Percentiles rank a stretch among this genome's conserved stretches.
phyloP scores from a whole-genome alignment of 1,284 basidiomycete species.

The Vanrija humicola region DNA sequence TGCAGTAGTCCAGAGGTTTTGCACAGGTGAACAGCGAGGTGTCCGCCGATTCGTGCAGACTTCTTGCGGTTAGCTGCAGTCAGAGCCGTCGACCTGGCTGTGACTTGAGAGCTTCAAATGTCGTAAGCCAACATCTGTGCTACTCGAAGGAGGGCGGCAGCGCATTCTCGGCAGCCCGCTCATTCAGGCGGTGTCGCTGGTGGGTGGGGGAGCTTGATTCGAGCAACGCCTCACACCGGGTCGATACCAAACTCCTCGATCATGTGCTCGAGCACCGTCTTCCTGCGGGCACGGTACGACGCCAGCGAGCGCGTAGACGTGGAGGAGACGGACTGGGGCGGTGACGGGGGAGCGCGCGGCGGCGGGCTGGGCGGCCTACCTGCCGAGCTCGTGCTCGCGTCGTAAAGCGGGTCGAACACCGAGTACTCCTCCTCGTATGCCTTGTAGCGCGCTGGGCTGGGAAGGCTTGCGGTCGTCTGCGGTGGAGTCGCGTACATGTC shows the following conservation, averaged over 20 bases:
- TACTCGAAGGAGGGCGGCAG: no score
- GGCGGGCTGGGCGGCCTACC: not conserved
- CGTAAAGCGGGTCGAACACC: not conserved
- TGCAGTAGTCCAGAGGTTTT: no score
- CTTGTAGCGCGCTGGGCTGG: not conserved
- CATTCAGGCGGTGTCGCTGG: no score
- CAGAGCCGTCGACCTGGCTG: no score
- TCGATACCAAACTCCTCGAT: constrained; percentile 36
- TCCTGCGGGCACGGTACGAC: not conserved
- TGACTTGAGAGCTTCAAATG: no score
- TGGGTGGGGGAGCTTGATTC: no score
- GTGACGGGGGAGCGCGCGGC: not conserved
- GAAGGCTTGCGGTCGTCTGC: not conserved
- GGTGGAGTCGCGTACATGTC: constrained; percentile 1
- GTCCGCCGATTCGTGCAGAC: no score
- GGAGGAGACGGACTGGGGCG: not conserved
- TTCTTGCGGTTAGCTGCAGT: no score
- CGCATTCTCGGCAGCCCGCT: no score
- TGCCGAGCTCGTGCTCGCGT: not conserved
- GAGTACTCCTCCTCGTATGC: not conserved
- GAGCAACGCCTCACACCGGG: not conserved
- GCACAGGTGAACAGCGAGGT: no score
- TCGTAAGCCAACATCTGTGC: no score
- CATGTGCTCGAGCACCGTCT: constrained; percentile 30
- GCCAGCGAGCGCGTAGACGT: not conserved